phyloP scores from a whole-genome alignment of 1,139 yeast species.

The Debaryomycetaceae sp. region DNA sequence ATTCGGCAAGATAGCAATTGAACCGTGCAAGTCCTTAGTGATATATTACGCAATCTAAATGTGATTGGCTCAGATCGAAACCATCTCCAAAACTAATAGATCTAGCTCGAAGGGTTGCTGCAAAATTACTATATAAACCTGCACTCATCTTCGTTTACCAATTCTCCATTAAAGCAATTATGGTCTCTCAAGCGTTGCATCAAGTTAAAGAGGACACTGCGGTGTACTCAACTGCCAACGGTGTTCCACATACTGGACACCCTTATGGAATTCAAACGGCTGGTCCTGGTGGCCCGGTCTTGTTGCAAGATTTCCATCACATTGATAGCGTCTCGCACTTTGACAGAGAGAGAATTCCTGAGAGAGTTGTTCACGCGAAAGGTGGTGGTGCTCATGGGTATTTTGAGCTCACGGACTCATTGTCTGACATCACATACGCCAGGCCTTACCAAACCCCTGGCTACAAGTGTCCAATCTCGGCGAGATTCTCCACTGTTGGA shows the following conservation, averaged over 20 bases:
- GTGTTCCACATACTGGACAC: conserved; percentile 21
- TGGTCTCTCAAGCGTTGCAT: conserved; percentile 17
- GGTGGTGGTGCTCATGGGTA: conserved; percentile 62
- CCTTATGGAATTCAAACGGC: conserved; percentile 27
- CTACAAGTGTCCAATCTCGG: conserved; percentile 42
- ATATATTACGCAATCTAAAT: not conserved
- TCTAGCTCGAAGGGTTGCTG: not conserved
- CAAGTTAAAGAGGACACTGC: conserved; percentile 16
- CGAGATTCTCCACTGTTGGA: conserved; percentile 58
- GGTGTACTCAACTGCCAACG: conserved; percentile 25
- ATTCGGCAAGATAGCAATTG: too few species aligned
- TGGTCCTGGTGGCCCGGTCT: conserved; percentile 48
- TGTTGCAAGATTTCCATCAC: conserved; percentile 54
- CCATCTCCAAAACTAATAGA: not conserved
- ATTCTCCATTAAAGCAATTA: conserved; percentile 5
- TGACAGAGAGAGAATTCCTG: conserved; percentile 59
- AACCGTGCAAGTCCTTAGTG: too few species aligned
- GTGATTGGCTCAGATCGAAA: not conserved
- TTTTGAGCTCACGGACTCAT: conserved; percentile 56
- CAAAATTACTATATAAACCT: too few species aligned
- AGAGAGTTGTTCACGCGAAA: conserved; percentile 62
- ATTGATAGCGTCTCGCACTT: conserved; percentile 57
- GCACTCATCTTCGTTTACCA: too few species aligned
- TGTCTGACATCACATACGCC: conserved; percentile 48
- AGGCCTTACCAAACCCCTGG: conserved; percentile 45